Evolutionary conservation across 1,284 basidiomycete genomes (phyloP).

Genomic region (Jaminaea rosea): DNA sequence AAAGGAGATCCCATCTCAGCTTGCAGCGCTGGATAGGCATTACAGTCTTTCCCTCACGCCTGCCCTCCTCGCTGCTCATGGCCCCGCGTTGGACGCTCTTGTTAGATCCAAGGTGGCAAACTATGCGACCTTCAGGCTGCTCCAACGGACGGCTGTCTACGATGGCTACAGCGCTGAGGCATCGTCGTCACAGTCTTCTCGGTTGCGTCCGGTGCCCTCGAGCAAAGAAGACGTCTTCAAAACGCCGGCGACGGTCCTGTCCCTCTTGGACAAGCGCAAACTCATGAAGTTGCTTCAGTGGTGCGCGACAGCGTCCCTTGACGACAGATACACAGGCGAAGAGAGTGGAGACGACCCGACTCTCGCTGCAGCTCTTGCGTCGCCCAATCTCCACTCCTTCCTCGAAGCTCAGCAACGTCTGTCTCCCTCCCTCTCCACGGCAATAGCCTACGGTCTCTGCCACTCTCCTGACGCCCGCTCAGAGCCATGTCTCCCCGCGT

Average conservation of each 20-base stretch:
- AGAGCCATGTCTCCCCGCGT: conserved; percentile 17
- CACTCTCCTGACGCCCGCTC: conserved; percentile 12
- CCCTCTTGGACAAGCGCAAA: conserved; percentile 74
- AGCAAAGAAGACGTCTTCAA: conserved; percentile 93
- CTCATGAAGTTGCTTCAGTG: conserved; percentile 88
- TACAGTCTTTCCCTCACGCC: conserved; percentile 81
- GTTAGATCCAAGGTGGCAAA: conserved; percentile 75
- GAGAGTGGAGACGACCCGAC: conserved; percentile 53
- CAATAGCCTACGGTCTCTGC: conserved; percentile 42
- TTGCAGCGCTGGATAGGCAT: conserved; percentile 48
- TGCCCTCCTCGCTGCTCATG: conserved; percentile 68
- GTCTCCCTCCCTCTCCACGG: conserved; percentile 51
- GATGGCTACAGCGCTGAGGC: background rate
- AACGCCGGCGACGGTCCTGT: conserved; percentile 54
- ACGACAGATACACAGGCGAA: too few relatives aligned
- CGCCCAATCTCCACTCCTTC: conserved; percentile 50
- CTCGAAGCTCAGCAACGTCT: conserved; percentile 60
- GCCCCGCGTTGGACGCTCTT: conserved; percentile 69
- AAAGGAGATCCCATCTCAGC: conserved; percentile 5
- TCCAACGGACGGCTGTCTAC: conserved; percentile 53
- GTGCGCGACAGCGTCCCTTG: conserved; percentile 64
- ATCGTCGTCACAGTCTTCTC: conserved; percentile 9
- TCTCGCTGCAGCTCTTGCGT: conserved; percentile 13
- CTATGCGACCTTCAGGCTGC: conserved; percentile 78
- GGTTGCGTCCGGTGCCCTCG: conserved; percentile 59